Evolutionary conservation across 2,329 filamentous ascomycete genomes (phyloP).

Genomic region (Pseudogymnoascus sp.): DNA sequence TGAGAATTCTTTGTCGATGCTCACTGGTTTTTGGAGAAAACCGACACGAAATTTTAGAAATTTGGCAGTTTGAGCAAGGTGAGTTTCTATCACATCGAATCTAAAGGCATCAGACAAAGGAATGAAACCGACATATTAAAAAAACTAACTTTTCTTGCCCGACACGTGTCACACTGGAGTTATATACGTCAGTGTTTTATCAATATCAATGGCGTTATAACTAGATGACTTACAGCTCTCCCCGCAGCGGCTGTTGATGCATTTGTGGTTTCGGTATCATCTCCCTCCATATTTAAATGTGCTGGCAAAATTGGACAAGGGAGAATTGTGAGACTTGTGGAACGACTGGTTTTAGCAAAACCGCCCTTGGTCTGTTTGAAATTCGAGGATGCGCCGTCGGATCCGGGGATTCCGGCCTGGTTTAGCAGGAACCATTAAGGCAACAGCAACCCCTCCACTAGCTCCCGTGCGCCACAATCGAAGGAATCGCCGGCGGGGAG

Average conservation of each 20-base stretch:
- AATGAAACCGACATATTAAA: not conserved
- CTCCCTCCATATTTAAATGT: not conserved
- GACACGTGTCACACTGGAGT: constrained; percentile 14
- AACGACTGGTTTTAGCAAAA: not conserved
- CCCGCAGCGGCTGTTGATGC: not conserved
- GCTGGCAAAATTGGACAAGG: not conserved
- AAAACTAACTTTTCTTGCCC: constrained; percentile 13
- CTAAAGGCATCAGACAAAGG: not conserved
- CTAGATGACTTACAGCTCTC: not conserved
- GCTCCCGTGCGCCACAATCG: no score
- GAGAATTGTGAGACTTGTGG: not conserved
- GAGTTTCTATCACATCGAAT: constrained; percentile 14
- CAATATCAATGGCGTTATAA: not conserved
- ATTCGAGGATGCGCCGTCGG: not conserved
- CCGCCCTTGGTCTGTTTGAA: not conserved
- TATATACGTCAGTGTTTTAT: not conserved
- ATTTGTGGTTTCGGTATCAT: not conserved
- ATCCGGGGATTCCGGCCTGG: not conserved
- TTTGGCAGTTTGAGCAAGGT: constrained; percentile 14
- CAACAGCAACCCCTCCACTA: not conserved
- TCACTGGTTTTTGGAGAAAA: constrained; percentile 10
- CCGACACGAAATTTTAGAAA: constrained; percentile 12
- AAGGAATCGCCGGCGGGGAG: no score
- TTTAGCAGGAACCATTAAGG: not conserved
- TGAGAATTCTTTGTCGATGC: constrained; percentile 16